Conservation (phyloP, 805 yeast genomes). For the Saturnispora diversa region DNA sequence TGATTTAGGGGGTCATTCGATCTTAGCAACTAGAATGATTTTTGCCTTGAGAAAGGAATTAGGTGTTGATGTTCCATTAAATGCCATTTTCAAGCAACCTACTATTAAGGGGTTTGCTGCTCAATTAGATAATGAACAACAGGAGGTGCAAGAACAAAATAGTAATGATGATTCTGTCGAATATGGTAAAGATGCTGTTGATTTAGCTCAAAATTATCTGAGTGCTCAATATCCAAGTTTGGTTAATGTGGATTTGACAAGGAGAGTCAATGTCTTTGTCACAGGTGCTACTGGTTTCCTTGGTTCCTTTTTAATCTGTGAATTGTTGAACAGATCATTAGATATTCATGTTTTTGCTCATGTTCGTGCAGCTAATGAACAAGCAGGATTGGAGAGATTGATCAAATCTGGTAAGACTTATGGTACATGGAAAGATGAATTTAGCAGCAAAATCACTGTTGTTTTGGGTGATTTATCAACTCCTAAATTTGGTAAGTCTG, state of each 20-base stretch:
- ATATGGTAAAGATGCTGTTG: slow-evolving; percentile 71
- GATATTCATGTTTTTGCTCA: slow-evolving; percentile 71
- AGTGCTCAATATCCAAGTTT: slow-evolving; percentile 43
- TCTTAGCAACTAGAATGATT: slow-evolving; percentile 93
- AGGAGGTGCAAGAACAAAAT: slow-evolving; percentile 19
- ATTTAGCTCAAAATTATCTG: slow-evolving; percentile 34
- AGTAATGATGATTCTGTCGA: no score
- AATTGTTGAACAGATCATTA: slow-evolving; percentile 44
- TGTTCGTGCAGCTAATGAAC: slow-evolving; percentile 72
- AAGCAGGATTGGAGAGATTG: slow-evolving; percentile 69
- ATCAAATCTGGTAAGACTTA: slow-evolving; percentile 68
- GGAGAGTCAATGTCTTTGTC: slow-evolving; percentile 49
- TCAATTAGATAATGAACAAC: slow-evolving; percentile 50
- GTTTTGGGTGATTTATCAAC: slow-evolving; percentile 77
- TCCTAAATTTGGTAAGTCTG: slow-evolving; percentile 61
- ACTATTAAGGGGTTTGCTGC: slow-evolving; percentile 72
- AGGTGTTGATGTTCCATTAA: slow-evolving; percentile 77
- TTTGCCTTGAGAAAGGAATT: slow-evolving; percentile 78
- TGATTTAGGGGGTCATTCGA: slow-evolving; percentile 97
- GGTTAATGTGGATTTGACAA: slow-evolving; percentile 17
- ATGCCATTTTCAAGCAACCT: slow-evolving; percentile 83
- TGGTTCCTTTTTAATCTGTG: slow-evolving; percentile 81
- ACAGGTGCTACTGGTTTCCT: slow-evolving; percentile 97
- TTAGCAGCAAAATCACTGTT: slow-evolving; percentile 51
- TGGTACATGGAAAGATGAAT: slow-evolving; percentile 68